Evolutionary conservation across 805 yeast species (phyloP), one percentile per base, ranked within the genome.

Genomic region (Spathaspora hagerdaliae): DNA sequence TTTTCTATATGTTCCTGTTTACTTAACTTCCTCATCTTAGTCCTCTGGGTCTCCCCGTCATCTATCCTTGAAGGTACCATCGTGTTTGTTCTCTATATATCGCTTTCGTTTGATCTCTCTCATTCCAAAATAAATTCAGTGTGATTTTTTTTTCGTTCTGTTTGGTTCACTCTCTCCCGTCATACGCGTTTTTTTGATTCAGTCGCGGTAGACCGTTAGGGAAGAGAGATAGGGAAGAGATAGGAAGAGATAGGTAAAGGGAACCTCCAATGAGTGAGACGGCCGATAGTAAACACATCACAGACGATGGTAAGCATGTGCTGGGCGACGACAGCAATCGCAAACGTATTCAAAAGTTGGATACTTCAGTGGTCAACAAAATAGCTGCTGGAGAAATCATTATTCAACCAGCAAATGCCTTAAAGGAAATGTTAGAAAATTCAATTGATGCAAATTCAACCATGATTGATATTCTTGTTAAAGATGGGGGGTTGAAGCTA

Each of bases 351-450:
- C 46, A 41, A 24, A 47, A 78, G 13, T 74, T 92, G 24, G 94
- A 85, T 38, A 69, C 69, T 12, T 61, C 79, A 2, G 97, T 91
- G 15, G 87, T 94, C 41, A 91, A 90, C 61, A 79, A 84, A 50
- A 94, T 94, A 27, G 99, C 99, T 0, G 99, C 99, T 1, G 99
- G 99, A 0, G 98, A 94, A 67, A 88, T 94, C 65, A 87, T 94
- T 46, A 78, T 91, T 27, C 92, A 91, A 5, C 98, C 99, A 0
- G 86, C 92, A 5, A 94, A 92, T 61, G 99, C 99, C 0, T 68
- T 94, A 36, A 94, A 94, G 60, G 99, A 94, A 62, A 70, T 94
- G 69, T 68, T 94, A 49, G 99, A 94, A 66, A 94, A 94, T 69
- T 79, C 96, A 6, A 81, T 94, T 10, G 99, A 94, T 61, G 97